Evolutionary conservation across 495 filamentous ascomycete genomes (phyloP), one percentile per base, ranked within the genome.

Genomic region (Neurospora sp.): DNA sequence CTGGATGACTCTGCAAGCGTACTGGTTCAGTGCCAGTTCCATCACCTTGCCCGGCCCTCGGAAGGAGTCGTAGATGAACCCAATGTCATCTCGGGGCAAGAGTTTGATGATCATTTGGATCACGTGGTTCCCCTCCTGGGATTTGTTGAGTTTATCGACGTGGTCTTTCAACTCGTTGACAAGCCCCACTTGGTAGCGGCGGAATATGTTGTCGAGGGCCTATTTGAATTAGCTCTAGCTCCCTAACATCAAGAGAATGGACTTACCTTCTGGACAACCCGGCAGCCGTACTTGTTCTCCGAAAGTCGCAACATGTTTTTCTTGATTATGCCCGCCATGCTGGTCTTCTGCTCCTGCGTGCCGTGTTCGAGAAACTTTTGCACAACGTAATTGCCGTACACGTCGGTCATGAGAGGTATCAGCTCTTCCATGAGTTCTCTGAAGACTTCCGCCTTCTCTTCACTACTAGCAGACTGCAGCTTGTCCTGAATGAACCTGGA

Each of bases 361-460:
- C 96, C 96, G 78, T 98, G 94, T 82, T 98, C 95, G 76, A 98
- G 98, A 74, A 98, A 90, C 80, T 98, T 98, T 78, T 99, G 96
- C 31, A 98, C 96, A 42, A 99, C 96, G 78, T 98, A 99, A 81
- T 99, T 99, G 21, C 96, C 96, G 79, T 97, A 98, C 17, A 98
- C 91, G 79, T 98, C 96, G 13, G 91, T 95, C 94, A 97, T 98
- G 54, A 98, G 84, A 79, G 94, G 94, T 43, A 97, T 77, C 10
- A 90, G 88, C 77, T 98, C 95, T 0, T 90, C 88, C 75, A 90
- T 86, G 43, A 99, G 92, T 79, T 98, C 96, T 0, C 85, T 85
- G 84, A 97, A 99, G 3, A 98, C 90, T 69, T 91, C 90, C n/a
- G 97, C 93, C 79, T 97, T 98, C 79, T 99, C 96, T 72, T 99